These are phyloP conservation scores for Colletotrichum acutatum DNA, from an alignment of 2,329 filamentous ascomycete genomes.

Conservation along the genomic window DNA sequence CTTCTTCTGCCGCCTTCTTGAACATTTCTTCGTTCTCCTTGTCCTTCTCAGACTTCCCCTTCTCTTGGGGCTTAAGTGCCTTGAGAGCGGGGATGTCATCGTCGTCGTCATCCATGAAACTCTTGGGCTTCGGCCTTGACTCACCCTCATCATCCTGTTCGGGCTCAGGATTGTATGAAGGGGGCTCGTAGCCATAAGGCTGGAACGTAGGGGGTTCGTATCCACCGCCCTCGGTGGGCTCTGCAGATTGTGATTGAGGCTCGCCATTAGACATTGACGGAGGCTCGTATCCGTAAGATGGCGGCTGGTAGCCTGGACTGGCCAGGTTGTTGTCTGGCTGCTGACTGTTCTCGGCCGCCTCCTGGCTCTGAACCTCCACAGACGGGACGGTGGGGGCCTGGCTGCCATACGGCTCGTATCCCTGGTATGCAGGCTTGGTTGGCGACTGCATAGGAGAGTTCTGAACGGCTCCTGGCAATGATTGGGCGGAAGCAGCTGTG, in stretches of 20 bases:
- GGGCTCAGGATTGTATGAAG: constrained; percentile 65
- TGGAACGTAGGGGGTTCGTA: constrained; percentile 74
- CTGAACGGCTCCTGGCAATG: not conserved
- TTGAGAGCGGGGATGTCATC: constrained; percentile 69
- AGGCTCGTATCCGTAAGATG: constrained; percentile 64
- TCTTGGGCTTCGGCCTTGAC: constrained; percentile 77
- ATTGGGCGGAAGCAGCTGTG: not conserved
- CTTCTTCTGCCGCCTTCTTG: constrained; percentile 82
- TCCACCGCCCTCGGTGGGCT: constrained; percentile 50
- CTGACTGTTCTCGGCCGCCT: not conserved
- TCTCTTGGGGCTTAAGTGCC: constrained; percentile 60
- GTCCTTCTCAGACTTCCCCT: constrained; percentile 76
- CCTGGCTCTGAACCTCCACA: not conserved
- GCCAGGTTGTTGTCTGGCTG: constrained; percentile 17
- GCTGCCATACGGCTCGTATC: constrained; percentile 36
- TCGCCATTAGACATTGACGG: constrained; percentile 50
- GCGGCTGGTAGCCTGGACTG: constrained; percentile 54
- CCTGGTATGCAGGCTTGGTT: constrained; percentile 28
- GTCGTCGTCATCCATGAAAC: constrained; percentile 84
- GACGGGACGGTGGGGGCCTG: constrained; percentile 8
- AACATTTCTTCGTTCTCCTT: constrained; percentile 87
- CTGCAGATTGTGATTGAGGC: constrained; percentile 39
- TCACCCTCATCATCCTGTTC: constrained; percentile 60
- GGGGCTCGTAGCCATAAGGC: constrained; percentile 67
- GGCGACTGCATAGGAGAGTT: constrained; percentile 24